These are phyloP conservation scores for Rhizopus sp. DNA, from an alignment of 371 early-diverging fungal genomes.

Conservation along the genomic window DNA sequence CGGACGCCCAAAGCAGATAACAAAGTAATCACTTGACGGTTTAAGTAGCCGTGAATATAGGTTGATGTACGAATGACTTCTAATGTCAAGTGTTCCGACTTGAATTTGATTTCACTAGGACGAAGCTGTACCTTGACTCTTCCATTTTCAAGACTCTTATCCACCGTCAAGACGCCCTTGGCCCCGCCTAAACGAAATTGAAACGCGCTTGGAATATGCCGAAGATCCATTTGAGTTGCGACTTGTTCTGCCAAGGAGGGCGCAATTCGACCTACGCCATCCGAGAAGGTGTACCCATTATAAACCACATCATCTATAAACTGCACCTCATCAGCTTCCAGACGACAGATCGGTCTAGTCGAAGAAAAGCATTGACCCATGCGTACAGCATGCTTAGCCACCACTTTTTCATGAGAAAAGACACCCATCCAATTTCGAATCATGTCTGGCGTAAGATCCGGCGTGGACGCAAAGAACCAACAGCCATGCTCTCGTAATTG, in stretches of 20 bases:
- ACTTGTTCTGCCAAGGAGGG: constrained; percentile 55
- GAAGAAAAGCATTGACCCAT: constrained; percentile 83
- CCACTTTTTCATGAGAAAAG: constrained; percentile 65
- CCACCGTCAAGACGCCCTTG: constrained; percentile 72
- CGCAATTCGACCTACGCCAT: constrained; percentile 84
- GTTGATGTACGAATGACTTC: constrained; percentile 65
- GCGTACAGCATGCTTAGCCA: constrained; percentile 73
- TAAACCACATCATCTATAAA: constrained; percentile 59
- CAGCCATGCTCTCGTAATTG: constrained; percentile 72
- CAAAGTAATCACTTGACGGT: constrained; percentile 74
- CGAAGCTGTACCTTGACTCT: constrained; percentile 56
- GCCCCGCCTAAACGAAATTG: constrained; percentile 84
- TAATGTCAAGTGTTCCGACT: constrained; percentile 55
- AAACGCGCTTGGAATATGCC: constrained; percentile 66
- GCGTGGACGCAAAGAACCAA: constrained; percentile 67
- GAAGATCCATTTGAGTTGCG: constrained; percentile 50
- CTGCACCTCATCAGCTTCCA: constrained; percentile 37
- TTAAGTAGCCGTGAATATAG: constrained; percentile 65
- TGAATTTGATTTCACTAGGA: constrained; percentile 74
- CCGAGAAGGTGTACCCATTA: constrained; percentile 70
- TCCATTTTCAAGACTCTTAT: constrained; percentile 23
- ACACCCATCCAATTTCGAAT: constrained; percentile 78
- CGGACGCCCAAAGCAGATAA: constrained; percentile 67
- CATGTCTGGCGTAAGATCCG: constrained; percentile 45
- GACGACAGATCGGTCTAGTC: constrained; percentile 51